Conservation (phyloP, 495 filamentous ascomycete genomes). For the Xylaria intraflava region DNA sequence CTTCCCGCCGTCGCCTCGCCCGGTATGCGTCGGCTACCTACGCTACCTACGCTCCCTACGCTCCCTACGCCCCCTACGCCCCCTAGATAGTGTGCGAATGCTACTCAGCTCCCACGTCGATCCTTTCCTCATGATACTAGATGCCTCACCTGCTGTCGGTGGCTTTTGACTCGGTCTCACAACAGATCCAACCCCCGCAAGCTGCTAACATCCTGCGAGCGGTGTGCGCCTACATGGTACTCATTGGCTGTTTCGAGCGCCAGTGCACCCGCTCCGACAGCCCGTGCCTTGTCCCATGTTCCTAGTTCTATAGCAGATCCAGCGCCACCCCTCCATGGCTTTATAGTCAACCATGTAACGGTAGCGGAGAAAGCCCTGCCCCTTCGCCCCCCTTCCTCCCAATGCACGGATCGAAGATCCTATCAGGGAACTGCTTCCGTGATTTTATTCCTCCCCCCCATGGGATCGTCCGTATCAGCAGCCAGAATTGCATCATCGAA, state of each 20-base stretch:
- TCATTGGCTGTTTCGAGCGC: neutral
- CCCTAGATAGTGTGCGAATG: neutral
- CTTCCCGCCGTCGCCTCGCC: neutral
- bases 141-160: neutral
- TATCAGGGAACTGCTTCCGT: conserved; percentile 1
- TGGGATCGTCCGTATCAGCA: neutral
- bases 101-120: neutral
- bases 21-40: neutral
- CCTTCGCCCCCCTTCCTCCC: neutral
- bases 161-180: neutral
- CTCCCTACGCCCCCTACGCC: neutral
- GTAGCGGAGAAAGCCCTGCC: neutral
- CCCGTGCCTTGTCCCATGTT: neutral
- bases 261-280: neutral
- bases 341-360: neutral
- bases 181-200: neutral
- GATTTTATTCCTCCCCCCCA: neutral
- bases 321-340: neutral
- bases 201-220: neutral
- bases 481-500: neutral
- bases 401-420: conserved; percentile 5
- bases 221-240: neutral
- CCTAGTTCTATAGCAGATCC: neutral
- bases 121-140: neutral
- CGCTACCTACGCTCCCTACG: neutral